phyloP scores from a whole-genome alignment of 2,329 filamentous ascomycete species.

The Gliomastix tumulicola region DNA sequence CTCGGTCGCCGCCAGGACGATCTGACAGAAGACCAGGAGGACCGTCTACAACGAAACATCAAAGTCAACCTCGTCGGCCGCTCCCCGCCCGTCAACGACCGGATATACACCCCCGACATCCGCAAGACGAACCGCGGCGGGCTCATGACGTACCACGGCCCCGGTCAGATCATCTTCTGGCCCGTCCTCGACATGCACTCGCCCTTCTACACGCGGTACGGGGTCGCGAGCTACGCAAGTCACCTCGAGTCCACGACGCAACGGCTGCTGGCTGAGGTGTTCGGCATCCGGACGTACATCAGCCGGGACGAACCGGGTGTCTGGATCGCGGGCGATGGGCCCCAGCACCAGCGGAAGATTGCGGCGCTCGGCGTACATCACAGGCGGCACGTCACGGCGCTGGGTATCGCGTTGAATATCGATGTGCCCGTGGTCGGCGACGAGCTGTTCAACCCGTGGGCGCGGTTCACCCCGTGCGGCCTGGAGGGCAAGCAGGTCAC shows the following conservation, averaged over 20 bases:
- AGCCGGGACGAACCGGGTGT: conserved; percentile 77
- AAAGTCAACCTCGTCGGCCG: conserved; percentile 14
- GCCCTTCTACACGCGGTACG: conserved; percentile 46
- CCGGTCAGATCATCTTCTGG: conserved; percentile 89
- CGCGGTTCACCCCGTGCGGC: conserved; percentile 83
- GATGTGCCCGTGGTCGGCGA: conserved; percentile 43
- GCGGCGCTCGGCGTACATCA: conserved; percentile 91
- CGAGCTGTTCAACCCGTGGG: conserved; percentile 42
- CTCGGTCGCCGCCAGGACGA: conserved; percentile 72
- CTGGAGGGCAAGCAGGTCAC: conserved; percentile 73
- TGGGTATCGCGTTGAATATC: conserved; percentile 81
- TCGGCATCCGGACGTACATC: conserved; percentile 50
- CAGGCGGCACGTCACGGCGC: conserved; percentile 71
- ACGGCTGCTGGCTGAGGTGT: conserved; percentile 47
- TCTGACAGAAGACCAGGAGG: conserved; percentile 38
- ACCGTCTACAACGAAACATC: conserved; percentile 34
- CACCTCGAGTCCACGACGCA: conserved; percentile 73
- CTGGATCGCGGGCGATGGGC: conserved; percentile 48
- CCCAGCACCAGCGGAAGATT: conserved; percentile 59
- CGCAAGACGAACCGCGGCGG: conserved; percentile 74
- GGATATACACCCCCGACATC: conserved; percentile 48
- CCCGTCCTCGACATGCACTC: conserved; percentile 76
- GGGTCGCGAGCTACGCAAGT: conserved; percentile 69
- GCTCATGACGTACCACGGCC: conserved; percentile 90
- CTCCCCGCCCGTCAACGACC: conserved; percentile 16